Percentiles rank a stretch among this genome's conserved stretches.
These are phyloP conservation scores for Chaetomium sp. DNA, from an alignment of 2,329 filamentous ascomycete species.

Conservation along the genomic window DNA sequence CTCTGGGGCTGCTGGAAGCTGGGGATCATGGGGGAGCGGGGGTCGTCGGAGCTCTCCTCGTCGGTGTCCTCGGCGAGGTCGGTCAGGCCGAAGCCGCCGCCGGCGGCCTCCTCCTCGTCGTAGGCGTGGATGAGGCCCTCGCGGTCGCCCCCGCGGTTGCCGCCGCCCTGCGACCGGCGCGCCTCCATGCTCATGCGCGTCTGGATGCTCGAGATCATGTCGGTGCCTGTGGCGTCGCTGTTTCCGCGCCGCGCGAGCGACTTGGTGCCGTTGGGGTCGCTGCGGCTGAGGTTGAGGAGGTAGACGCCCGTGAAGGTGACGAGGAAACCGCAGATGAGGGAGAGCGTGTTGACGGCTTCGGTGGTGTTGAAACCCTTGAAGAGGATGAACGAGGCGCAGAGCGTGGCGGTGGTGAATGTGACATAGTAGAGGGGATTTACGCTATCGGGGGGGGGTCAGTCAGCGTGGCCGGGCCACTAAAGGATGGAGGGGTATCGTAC, in stretches of 20 bases:
- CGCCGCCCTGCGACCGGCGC: constrained; percentile 63
- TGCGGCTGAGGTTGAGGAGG: constrained; percentile 90
- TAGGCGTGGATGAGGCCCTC: constrained; percentile 86
- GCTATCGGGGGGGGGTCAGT: constrained; percentile 51
- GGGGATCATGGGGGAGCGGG: constrained; percentile 43
- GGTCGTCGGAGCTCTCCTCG: constrained; percentile 50
- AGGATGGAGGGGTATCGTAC: constrained; percentile 57
- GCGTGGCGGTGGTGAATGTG: constrained; percentile 91
- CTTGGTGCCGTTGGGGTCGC: constrained; percentile 79
- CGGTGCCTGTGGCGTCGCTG: constrained; percentile 82
- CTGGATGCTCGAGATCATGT: constrained; percentile 84
- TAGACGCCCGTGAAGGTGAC: constrained; percentile 96
- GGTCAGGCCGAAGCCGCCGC: constrained; percentile 68
- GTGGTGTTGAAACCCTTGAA: constrained; percentile 96
- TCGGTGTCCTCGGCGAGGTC: constrained; percentile 80
- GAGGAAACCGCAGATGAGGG: constrained; percentile 88
- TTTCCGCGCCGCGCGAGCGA: constrained; percentile 62
- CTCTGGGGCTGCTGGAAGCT: constrained; percentile 25
- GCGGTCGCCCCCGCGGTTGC: constrained; percentile 64
- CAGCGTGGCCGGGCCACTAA: neutral
- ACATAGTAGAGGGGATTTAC: constrained; percentile 98
- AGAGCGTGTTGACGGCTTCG: constrained; percentile 87
- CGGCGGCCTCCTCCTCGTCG: constrained; percentile 74
- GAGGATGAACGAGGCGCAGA: constrained; percentile 92
- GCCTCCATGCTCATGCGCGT: constrained; percentile 93